These are phyloP conservation scores for Taphrina pruni DNA, from an alignment of 1,139 yeast species.

Conservation along the genomic window DNA sequence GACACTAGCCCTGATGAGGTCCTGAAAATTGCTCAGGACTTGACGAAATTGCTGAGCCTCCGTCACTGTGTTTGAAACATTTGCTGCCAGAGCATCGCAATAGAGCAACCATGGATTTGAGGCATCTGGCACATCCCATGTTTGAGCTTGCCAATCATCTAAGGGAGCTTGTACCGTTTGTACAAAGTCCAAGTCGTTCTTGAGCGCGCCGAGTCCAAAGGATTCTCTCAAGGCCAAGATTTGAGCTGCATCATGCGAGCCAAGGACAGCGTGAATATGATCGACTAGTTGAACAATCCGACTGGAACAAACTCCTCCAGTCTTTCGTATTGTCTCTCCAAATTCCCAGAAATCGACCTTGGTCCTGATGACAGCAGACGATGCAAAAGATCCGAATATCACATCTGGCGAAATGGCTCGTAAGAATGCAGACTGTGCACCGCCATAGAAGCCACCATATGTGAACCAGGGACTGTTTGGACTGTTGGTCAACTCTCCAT, in stretches of 20 bases:
- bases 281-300: neutral
- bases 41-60: neutral
- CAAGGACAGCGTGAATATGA: neutral
- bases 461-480: slow-evolving; percentile 10
- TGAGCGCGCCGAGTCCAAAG: slow-evolving; percentile 1
- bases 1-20: neutral
- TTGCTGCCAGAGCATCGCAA: neutral
- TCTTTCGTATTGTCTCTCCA: neutral
- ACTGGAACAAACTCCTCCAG: slow-evolving; percentile 1
- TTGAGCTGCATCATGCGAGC: neutral
- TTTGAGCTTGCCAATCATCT: slow-evolving; percentile 2
- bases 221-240: neutral
- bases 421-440: slow-evolving; percentile 15
- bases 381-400: neutral
- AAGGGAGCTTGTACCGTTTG: neutral
- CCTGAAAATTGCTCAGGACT: neutral
- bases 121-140: neutral
- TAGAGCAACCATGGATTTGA: neutral
- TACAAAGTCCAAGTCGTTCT: neutral
- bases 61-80: neutral
- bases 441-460: slow-evolving; percentile 10
- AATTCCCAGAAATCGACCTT: slow-evolving; percentile 10
- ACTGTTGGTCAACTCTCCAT: slow-evolving; percentile 13
- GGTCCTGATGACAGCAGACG: slow-evolving; percentile 1
- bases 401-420: neutral